A percentile compares a stretch with the other conserved stretches of the same genome.
Conservation (phyloP, 2,329 filamentous ascomycete genomes). For the Colletotrichum spaethianum region DNA sequence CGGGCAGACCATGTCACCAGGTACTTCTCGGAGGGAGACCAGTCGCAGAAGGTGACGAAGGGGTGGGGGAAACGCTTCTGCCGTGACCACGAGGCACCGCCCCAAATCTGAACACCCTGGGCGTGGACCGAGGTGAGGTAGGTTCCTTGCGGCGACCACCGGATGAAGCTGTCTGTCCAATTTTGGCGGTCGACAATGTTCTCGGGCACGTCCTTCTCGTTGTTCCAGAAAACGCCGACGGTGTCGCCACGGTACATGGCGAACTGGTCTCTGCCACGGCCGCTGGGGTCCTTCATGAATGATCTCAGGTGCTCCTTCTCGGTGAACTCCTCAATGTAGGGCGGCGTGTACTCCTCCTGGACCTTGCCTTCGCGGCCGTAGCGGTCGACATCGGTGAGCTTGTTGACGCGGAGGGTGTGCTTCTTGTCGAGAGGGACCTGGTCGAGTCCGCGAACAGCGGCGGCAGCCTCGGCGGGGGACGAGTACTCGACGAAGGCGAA, state of each 20-base stretch:
- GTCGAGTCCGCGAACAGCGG: slow-evolving; percentile 91
- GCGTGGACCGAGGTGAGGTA: slow-evolving; percentile 95
- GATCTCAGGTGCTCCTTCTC: slow-evolving; percentile 96
- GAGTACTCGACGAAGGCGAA: slow-evolving; percentile 99
- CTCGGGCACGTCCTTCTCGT: slow-evolving; percentile 92
- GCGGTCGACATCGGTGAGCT: slow-evolving; percentile 97
- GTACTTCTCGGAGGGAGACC: slow-evolving; percentile 94
- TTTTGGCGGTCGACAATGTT: slow-evolving; percentile 90
- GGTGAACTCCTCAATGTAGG: slow-evolving; percentile 85
- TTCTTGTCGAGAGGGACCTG: slow-evolving; percentile 93
- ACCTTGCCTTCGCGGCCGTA: slow-evolving; percentile 95
- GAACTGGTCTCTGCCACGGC: slow-evolving; percentile 92
- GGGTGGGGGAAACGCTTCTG: slow-evolving; percentile 96
- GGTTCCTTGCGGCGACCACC: slow-evolving; percentile 97
- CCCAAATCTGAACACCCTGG: slow-evolving; percentile 98
- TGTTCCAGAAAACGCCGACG: slow-evolving; percentile 98
- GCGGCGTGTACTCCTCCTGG: slow-evolving; percentile 89
- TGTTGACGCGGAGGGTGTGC: slow-evolving; percentile 96
- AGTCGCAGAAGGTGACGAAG: slow-evolving; percentile 95
- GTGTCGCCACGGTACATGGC: slow-evolving; percentile 93
- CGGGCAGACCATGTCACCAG: slow-evolving; percentile 97
- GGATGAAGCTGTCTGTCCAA: slow-evolving; percentile 98
- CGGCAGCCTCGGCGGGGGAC: slow-evolving; percentile 88
- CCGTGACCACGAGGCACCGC: slow-evolving; percentile 88
- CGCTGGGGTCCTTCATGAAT: slow-evolving; percentile 86